Evolutionary conservation across 768 basidiomycete species (phyloP), one percentile per base, ranked within the genome.

Genomic region (Tricholoma flavovirens): DNA sequence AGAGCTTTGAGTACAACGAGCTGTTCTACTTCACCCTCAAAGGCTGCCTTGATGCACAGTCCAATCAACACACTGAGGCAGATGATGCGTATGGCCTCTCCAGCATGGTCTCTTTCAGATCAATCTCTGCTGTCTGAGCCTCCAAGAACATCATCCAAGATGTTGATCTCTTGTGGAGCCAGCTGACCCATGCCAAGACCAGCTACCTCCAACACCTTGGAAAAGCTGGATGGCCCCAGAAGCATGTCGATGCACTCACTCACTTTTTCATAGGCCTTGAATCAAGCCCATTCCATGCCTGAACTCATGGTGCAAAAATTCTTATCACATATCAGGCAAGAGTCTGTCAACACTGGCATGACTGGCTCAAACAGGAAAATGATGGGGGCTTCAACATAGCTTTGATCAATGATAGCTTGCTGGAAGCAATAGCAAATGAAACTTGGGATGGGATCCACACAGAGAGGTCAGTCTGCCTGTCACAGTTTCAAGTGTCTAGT

Each of bases 101-200:
- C 14, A 57, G 40, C 10, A 24, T 55, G 0, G 42, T 67, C 0
- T 35, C 59, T 0, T 35, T 68, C 0, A 17, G 52, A 1, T 63
- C 64, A 0, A 30, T 60, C 0, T 46, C 66, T 0, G 54, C 63
- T 0, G 49, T 60, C 50, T 59, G 60, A 17, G 59, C 66, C 0
- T 70, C 67, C 1, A 35, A 19, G 8, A 51, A 59, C 2, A 61
- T 46, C 0, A 24, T 58, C 0, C 36, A n/a, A 0, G 64, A 69
- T 54, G 54, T 60, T 0, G 45, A 65, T 0, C 59, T 70, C 6
- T 12, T 58, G 1, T 64, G 64, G 54, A 9, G 21, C 0, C 61
- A 69, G 7, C 60, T 69, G 19, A 26, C 60, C 0, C 26, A 62
- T 0, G 69, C 59, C 1, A 63, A 61, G 10, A 59, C 57, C 8